Base-by-base conservation (phyloP, 371 early-diverging fungal species). In the Rhizomucor miehei region DNA sequence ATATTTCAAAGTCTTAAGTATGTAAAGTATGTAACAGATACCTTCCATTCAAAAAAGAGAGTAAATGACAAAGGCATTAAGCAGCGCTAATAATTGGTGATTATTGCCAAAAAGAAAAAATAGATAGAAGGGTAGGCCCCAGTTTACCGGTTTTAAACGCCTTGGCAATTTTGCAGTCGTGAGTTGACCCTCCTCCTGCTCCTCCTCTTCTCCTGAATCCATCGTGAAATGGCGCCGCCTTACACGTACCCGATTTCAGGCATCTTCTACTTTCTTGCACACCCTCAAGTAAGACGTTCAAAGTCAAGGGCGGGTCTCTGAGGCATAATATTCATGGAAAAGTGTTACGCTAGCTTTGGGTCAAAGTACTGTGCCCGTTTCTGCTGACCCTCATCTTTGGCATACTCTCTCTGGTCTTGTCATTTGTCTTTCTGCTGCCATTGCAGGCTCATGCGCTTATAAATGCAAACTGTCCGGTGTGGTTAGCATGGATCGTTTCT, bases 401-500 rank as follows among this genome's bases (percentile, higher is more conserved):
- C 2, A 59, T 75, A 25, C 2, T 68, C 6, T 72, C 73, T 0
- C 47, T 75, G 5, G 63, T 75, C 0, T 44, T 73, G 14, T 72
- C 71, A 0, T 75, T 78, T 52, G 69, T 69, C 0, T 72, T 63
- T 45, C 51, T 71, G 1, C 48, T 75, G 20, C 71, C 75, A 12
- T 51, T 77, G 4, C 83, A 82, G 59, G 81, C 81, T 0, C 76
- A 80, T 57, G 83, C 83, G 0, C 65, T 82, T 13, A 79, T 80
- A 34, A 35, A 54, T n/a, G 81, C 66, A 19, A 62, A 78, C 25
- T 82, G 81, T 51, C 83, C 83, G 5, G 70, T 66, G 6, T 80
- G 81, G 60, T 55, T 80, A 3, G 83, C 83, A 13, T 82, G 83
- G 83, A 63, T 70, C 21, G 77, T 77, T 0, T 67, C 74, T 17